phyloP scores from a whole-genome alignment of 108 stramenopile species.

The Hondaea fermentalgiana region DNA sequence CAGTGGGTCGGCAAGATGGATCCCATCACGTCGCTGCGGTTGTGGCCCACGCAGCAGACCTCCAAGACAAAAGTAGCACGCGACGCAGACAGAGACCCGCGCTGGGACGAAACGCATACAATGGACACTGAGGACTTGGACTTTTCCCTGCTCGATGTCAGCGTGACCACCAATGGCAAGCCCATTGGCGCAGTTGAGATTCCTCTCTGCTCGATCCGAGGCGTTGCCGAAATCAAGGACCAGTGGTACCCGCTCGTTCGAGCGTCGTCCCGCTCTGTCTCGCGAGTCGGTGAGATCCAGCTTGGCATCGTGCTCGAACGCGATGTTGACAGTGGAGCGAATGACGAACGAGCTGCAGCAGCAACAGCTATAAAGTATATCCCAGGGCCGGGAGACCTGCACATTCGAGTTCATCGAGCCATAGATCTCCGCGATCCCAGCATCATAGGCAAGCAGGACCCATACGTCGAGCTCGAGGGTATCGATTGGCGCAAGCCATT shows the following conservation, averaged over 20 bases:
- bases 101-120: background rate
- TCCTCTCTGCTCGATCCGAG: background rate
- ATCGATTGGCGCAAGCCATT: background rate
- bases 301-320: background rate
- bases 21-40: background rate
- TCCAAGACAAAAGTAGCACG: background rate
- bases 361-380: background rate
- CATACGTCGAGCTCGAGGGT: background rate
- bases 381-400: background rate
- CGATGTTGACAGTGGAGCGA: background rate
- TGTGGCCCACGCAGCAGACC: background rate
- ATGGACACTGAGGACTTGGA: background rate
- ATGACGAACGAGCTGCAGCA: background rate
- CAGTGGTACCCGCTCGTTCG: background rate
- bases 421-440: background rate
- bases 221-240: background rate
- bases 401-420: background rate
- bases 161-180: background rate
- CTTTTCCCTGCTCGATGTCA: background rate
- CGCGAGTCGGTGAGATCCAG: background rate
- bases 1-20: constrained; percentile 13
- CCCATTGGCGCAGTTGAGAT: background rate
- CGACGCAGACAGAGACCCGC: background rate
- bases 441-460: background rate
- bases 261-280: background rate